Evolutionary conservation across 1,139 yeast species (phyloP).

Genomic region (Candida pseudocylindracea): DNA sequence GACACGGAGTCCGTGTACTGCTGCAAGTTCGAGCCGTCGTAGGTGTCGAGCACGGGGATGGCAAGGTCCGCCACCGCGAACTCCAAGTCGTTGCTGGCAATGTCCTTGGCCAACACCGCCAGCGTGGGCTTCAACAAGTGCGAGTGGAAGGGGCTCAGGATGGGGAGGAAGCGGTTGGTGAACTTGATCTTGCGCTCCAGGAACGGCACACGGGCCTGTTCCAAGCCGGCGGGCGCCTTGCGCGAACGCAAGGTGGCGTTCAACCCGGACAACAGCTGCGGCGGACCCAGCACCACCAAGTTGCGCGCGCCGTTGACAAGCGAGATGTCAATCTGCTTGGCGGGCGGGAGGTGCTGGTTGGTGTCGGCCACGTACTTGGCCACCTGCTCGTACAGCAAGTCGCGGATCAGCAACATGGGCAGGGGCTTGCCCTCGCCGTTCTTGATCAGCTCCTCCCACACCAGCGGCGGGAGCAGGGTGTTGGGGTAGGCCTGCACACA

Average conservation of each 20-base stretch:
- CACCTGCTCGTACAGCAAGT: conserved; percentile 60
- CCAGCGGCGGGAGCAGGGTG: conserved; percentile 85
- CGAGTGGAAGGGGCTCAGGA: conserved; percentile 93
- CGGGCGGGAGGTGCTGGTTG: conserved; percentile 79
- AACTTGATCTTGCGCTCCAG: conserved; percentile 86
- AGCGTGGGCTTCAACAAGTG: conserved; percentile 61
- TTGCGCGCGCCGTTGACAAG: conserved; percentile 90
- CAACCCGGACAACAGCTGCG: conserved; percentile 94
- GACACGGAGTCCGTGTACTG: conserved; percentile 3
- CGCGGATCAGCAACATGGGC: conserved; percentile 92
- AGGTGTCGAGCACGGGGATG: conserved; percentile 87
- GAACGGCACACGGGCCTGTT: conserved; percentile 84
- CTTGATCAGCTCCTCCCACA: conserved; percentile 79
- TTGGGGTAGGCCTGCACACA: conserved; percentile 80
- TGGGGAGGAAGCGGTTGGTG: conserved; percentile 85
- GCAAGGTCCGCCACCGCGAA: conserved; percentile 32
- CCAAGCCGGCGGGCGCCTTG: conserved; percentile 86
- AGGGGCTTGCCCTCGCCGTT: conserved; percentile 94
- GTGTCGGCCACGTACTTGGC: conserved; percentile 65
- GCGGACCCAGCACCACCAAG: conserved; percentile 93
- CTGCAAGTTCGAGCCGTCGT: conserved; percentile 63
- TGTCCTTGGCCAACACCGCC: conserved; percentile 39
- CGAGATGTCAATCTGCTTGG: conserved; percentile 78
- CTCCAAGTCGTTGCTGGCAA: conserved; percentile 24
- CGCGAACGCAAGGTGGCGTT: conserved; percentile 81